A percentile compares a stretch with the other conserved stretches of the same genome.
Conservation (phyloP, 1,284 basidiomycete genomes). For the Cronartium ribicola region DNA sequence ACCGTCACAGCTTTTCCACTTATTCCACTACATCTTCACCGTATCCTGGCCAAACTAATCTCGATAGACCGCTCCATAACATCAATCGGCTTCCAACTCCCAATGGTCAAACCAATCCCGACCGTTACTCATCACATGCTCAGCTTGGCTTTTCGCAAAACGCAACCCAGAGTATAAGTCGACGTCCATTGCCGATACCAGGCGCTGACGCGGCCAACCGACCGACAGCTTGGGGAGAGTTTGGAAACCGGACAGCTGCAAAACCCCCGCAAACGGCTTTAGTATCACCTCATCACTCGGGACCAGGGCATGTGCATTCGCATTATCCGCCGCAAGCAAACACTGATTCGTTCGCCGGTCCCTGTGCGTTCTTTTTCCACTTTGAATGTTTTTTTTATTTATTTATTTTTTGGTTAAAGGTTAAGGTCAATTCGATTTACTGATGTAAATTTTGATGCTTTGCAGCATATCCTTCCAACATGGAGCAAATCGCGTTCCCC, state of each 20-base stretch:
- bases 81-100: background rate
- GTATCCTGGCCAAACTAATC: background rate
- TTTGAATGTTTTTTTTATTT: conserved; percentile 6
- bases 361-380: background rate
- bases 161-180: background rate
- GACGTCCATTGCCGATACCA: conserved; percentile 33
- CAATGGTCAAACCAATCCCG: conserved; percentile 9
- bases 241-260: background rate
- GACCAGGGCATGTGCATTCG: background rate
- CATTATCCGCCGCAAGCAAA: background rate
- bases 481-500: background rate
- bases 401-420: background rate
- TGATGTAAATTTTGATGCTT: background rate
- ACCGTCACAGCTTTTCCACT: conserved; percentile 37
- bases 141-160: background rate
- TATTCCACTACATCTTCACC: conserved; percentile 16
- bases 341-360: background rate
- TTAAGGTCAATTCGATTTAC: conserved; percentile 1
- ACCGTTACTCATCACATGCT: background rate
- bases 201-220: conserved; percentile 14
- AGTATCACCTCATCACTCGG: background rate
- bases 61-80: background rate
- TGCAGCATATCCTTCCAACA: background rate
- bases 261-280: background rate
- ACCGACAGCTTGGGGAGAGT: conserved; percentile 16